Conservation (phyloP, 768 basidiomycete species). For the Boletus bicolor region DNA sequence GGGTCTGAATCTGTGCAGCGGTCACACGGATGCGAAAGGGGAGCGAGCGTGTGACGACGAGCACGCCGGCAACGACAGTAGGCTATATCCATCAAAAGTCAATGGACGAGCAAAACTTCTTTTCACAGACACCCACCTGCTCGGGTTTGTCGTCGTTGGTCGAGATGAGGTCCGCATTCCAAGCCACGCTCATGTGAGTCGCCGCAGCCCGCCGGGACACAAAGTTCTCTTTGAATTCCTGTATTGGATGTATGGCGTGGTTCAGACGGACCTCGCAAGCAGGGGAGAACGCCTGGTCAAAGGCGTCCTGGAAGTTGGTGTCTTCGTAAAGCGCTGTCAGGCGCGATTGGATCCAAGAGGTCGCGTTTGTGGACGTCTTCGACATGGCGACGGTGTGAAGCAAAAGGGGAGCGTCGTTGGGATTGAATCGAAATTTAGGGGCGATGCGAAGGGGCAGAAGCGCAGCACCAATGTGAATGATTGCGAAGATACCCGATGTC, state of each 20-base stretch:
- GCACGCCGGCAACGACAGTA: slow-evolving; percentile 38
- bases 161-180: slow-evolving; percentile 34
- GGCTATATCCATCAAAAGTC: slow-evolving; percentile 18
- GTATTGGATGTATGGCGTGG: slow-evolving; percentile 22
- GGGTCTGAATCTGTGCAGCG: slow-evolving; percentile 34
- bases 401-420: background rate
- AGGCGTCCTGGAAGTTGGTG: slow-evolving; percentile 9
- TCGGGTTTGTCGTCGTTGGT: slow-evolving; percentile 22
- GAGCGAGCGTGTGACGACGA: slow-evolving; percentile 38
- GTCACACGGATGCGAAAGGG: slow-evolving; percentile 40
- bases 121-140: slow-evolving; percentile 15
- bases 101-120: background rate
- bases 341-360: slow-evolving; percentile 31
- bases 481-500: background rate
- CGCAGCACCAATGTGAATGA: slow-evolving; percentile 1
- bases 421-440: background rate
- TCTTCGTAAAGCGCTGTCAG: slow-evolving; percentile 31
- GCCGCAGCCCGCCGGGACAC: slow-evolving; percentile 17
- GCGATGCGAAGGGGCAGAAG: background rate
- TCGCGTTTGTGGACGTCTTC: background rate
- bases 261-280: slow-evolving; percentile 34
- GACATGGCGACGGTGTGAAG: slow-evolving; percentile 1
- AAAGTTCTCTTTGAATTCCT: slow-evolving; percentile 30
- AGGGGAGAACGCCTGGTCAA: slow-evolving; percentile 34
- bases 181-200: slow-evolving; percentile 27